Evolutionary conservation across 805 yeast species (phyloP), one percentile per base, ranked within the genome.

Genomic region (Kregervanrija delftensis): DNA sequence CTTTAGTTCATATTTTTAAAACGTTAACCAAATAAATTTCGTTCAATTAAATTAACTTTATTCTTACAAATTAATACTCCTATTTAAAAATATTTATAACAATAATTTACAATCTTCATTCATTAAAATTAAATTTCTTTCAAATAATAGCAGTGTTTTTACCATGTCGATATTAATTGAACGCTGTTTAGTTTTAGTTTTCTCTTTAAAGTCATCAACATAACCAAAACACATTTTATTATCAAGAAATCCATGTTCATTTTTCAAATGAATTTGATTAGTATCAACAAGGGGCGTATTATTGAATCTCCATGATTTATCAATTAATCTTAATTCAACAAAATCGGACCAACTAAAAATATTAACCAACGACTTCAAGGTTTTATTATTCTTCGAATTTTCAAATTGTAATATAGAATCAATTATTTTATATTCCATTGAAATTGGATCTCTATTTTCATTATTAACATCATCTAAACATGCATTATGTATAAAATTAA

Each of bases 401-500:
- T 58, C 62, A 43, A 41, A 56, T 14, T 56, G 53, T 32, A 59
- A 11, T 1, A 60, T 49, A 10, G 56, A 41, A 12, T 46, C 42
- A 3, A 57, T 15, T 2, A 58, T 45, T 31, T 44, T 46, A 16
- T 30, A 49, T 32, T 57, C 61, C 13, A 40, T 37, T 2, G 35
- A 30, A 11, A 32, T 13, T 1, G 49, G 47, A 5, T 41, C n/a
- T 31, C 37, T 30, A 42, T 40, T 39, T 45, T 34, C 30, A 17
- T 48, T 41, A 11, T 30, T n/a, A 5, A 17, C 41, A 6, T 30
- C 30, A 32, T 43, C 41, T n/a, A 49, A 41, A 34, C 58, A 49
- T 2, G 61, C 53, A 44, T 61, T 61, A 33, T 54, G 51, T 6
- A 58, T 37, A 41, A 61, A 59, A 37, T 56, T 55, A 11, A 61